Evolutionary conservation across 2,329 filamentous ascomycete genomes (phyloP).

Genomic region (Pyricularia grisea): DNA sequence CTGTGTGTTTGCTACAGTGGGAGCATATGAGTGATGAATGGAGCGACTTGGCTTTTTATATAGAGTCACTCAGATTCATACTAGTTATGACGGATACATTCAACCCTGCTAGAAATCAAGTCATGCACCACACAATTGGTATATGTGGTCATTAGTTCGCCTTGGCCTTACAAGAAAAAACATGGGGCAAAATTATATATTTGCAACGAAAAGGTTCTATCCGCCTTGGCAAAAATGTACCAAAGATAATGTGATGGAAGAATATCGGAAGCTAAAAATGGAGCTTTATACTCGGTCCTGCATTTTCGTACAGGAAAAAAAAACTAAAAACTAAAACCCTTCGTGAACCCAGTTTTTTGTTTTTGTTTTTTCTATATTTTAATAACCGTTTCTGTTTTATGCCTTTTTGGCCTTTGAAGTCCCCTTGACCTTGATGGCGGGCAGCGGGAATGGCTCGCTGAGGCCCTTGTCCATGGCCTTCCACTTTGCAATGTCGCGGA

Average conservation of each 20-base stretch:
- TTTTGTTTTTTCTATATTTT: too few species aligned
- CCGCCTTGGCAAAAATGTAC: background rate
- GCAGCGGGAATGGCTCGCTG: conserved; percentile 56
- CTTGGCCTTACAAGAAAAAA: background rate
- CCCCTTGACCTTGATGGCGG: conserved; percentile 53
- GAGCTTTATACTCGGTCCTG: background rate
- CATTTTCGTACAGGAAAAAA: background rate
- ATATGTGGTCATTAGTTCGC: background rate
- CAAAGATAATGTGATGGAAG: background rate
- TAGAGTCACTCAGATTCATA: background rate
- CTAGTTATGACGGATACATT: background rate
- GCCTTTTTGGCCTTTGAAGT: conserved; percentile 7
- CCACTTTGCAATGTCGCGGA: conserved; percentile 50
- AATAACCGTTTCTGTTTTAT: background rate
- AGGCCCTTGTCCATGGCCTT: conserved; percentile 53
- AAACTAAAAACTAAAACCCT: background rate
- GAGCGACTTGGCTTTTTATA: background rate
- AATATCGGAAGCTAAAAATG: background rate
- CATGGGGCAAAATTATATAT: background rate
- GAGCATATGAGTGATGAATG: background rate
- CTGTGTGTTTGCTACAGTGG: background rate
- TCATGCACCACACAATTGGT: background rate
- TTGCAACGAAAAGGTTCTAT: background rate
- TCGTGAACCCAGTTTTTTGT: background rate
- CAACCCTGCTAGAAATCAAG: background rate